Evolutionary conservation across 345 rosid species (phyloP), one percentile per base, ranked within the genome.

Genomic region (Melastoma malabathricum): DNA sequence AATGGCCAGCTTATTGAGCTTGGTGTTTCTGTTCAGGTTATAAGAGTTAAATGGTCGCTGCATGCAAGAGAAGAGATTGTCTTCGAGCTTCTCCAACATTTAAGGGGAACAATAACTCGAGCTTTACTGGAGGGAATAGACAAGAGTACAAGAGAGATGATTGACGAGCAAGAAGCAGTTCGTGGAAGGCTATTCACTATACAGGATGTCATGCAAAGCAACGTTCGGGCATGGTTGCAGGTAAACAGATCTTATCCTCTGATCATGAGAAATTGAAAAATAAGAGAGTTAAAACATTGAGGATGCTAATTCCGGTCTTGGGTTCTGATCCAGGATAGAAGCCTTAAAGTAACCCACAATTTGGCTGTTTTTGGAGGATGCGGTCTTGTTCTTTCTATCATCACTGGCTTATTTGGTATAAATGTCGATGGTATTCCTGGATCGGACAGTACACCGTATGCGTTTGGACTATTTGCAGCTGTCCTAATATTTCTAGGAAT

Each of bases 351-450:
- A 43, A 92, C 89, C 55, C 98, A 92, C 61, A 92, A 92, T 68
- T 53, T 92, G 59, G 81, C 87, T 3, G 96, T 92, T 16, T 80
- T 87, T 29, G 98, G 98, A 31, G 98, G 98, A 27, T 81, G 95
- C 9, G 98, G 98, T 25, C 77, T 92, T 19, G 83, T 92, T 46
- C 89, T 92, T 18, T 60, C 89, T 0, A 63, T 87, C 59, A 46
- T 87, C 52, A 86, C 93, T 0, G 96, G 98, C 47, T 64, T 92
- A 39, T 92, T 92, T 54, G 98, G 98, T 2, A 92, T 92, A 79
- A 92, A 92, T 56, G 95, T 92, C n/a, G 98, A 92, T 55, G 98
- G 96, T 16, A 92, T 92, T 20, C 98, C 96, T 0, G 98, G 98
- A 45, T 72, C 80, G 4, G 62, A 41, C 34, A 68, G 69, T 58